A percentile compares a stretch with the other conserved stretches of the same genome.
Conservation (phyloP, 495 filamentous ascomycete genomes). For the Amphirosellinia nigrospora region DNA sequence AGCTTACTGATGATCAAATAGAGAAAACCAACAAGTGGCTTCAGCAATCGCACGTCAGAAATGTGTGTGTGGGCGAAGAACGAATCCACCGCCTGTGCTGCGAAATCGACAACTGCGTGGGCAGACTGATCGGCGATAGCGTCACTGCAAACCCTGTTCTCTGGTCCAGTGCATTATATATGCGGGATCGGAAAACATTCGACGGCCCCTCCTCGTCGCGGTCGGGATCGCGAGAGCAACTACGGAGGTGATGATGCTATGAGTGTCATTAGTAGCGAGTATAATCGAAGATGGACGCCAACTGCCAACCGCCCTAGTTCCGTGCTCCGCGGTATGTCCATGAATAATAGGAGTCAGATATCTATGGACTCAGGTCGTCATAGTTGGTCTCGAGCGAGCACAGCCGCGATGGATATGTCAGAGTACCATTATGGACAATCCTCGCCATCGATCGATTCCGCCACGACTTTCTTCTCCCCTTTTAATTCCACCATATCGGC, state of each 20-base stretch:
- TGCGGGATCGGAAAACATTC: slow-evolving; percentile 75
- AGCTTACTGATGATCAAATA: slow-evolving; percentile 94
- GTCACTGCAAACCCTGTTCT: slow-evolving; percentile 87
- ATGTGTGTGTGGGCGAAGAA: slow-evolving; percentile 95
- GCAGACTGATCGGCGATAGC: slow-evolving; percentile 84
- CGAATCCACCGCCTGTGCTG: slow-evolving; percentile 92
- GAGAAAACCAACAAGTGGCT: slow-evolving; percentile 87
- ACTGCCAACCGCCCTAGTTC: slow-evolving; percentile 43
- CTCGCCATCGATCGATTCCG: slow-evolving; percentile 76
- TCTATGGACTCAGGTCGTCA: slow-evolving; percentile 73
- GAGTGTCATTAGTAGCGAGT: slow-evolving; percentile 62
- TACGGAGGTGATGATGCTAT: slow-evolving; percentile 57
- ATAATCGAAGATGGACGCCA: slow-evolving; percentile 45
- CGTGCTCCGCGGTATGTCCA: slow-evolving; percentile 57
- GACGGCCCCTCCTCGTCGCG: slow-evolving; percentile 63
- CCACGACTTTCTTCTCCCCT: slow-evolving; percentile 87
- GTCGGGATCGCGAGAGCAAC: slow-evolving; percentile 49
- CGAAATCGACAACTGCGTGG: slow-evolving; percentile 86
- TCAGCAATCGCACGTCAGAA: slow-evolving; percentile 79
- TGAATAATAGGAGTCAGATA: slow-evolving; percentile 64
- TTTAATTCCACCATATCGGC: slow-evolving; percentile 70
- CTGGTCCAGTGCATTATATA: slow-evolving; percentile 90
- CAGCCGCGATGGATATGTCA: slow-evolving; percentile 64
- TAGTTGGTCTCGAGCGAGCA: slow-evolving; percentile 60
- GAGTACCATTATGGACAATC: slow-evolving; percentile 73